Evolutionary conservation across 257 asterid species (phyloP).

Genomic region (Forsythia viridissima): DNA sequence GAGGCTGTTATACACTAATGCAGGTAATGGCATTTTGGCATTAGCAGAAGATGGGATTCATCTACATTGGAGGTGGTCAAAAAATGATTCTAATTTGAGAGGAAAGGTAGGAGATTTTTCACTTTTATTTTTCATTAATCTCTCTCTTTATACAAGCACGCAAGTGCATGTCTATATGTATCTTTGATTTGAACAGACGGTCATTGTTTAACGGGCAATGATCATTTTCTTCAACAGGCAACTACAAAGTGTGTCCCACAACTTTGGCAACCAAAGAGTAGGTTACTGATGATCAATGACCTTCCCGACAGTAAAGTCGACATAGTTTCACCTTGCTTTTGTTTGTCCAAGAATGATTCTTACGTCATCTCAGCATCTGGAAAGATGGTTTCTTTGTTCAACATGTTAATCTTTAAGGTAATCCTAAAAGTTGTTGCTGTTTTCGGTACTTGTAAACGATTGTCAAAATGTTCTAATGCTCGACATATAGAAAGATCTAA

Average conservation of each 20-base stretch:
- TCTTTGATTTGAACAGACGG: background rate
- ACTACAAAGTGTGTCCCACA: conserved; percentile 54
- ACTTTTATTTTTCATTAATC: background rate
- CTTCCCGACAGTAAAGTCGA: conserved; percentile 29
- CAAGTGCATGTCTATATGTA: background rate
- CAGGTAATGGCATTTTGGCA: conserved; percentile 68
- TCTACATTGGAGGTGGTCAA: conserved; percentile 70
- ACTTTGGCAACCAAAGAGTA: conserved; percentile 53
- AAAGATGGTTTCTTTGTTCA: conserved; percentile 51
- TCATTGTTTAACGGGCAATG: background rate
- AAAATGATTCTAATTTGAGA: conserved; percentile 24
- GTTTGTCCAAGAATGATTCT: conserved; percentile 64
- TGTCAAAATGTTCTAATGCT: background rate
- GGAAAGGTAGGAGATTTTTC: conserved; percentile 39
- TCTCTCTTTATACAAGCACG: background rate
- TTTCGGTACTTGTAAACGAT: background rate
- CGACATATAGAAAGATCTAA: background rate
- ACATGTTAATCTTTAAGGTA: conserved; percentile 56
- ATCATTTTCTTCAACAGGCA: conserved; percentile 40
- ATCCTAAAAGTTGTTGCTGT: conserved; percentile 5
- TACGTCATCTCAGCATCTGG: conserved; percentile 68
- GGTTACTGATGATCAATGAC: conserved; percentile 49
- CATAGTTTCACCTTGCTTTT: conserved; percentile 45
- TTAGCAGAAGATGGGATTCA: conserved; percentile 69
- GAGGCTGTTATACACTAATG: conserved; percentile 63